Base-by-base conservation (phyloP, 768 basidiomycete species). In the Kwoniella bestiolae region DNA sequence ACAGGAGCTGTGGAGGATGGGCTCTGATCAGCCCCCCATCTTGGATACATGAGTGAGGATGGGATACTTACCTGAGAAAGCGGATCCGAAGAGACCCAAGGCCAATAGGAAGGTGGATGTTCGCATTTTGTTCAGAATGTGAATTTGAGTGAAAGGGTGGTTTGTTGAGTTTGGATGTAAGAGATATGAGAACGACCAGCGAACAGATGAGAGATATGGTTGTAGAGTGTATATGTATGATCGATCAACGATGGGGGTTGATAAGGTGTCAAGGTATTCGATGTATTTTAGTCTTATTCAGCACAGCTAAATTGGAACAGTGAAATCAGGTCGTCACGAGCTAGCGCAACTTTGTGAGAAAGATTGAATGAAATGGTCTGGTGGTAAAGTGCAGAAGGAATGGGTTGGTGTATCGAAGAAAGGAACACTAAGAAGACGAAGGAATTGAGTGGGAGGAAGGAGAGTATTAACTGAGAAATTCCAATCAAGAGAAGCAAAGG, bases 71-170 rank as follows among this genome's bases (percentile, higher is more conserved):
- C 70, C 66, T 25, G 71, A 56, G 5, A 72, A 50, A 32, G 53
- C 66, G 23, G 69, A 57, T 14, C 41, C 55, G 49, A 66, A 56
- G 52, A 72, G 57, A 29, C 65, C 63, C 11, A 72, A 66, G 31
- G 71, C 35, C 14, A 69, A 28, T 62, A 72, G 41, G 34, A 69
- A 56, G 25, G 65, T 28, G 47, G 59, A 59, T 9, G 61, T 58
- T 50, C 71, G 67, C 71, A 72, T 72, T 46, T 56, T 65, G 51
- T 9, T 41, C 7, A 29, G 50, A 55, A 47, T 41, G 49, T 29
- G 32, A n/a, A n/a, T n/a, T n/a, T n/a, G 55, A 45, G 35, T 31
- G 21, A 21, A 12, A 56, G 41, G 46, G n/a, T 31, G 23, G 38
- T 7, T 65, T 26, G 29, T 26, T n/a, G 52, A 25, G 7, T 28